Conservation (phyloP, 2,329 filamentous ascomycete genomes). For the Xylaria sp. region DNA sequence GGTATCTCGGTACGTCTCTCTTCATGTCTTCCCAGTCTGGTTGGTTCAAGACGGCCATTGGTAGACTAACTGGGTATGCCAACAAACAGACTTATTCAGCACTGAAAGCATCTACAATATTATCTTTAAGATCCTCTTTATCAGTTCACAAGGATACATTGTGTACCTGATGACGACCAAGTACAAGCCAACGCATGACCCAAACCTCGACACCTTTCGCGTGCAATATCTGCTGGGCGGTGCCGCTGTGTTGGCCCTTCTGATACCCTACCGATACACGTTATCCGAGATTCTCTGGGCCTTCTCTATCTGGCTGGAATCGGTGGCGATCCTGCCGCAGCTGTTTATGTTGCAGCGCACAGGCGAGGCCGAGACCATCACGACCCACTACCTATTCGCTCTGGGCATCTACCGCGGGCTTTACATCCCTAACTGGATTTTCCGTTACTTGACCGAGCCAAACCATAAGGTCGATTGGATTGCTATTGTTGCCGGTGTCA, state of each 20-base stretch:
- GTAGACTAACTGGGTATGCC: conserved; percentile 18
- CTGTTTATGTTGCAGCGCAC: conserved; percentile 98
- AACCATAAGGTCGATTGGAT: conserved; percentile 83
- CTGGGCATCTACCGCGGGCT: conserved; percentile 90
- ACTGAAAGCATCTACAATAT: conserved; percentile 90
- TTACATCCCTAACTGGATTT: conserved; percentile 99
- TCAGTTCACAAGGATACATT: conserved; percentile 88
- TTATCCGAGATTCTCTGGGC: conserved; percentile 91
- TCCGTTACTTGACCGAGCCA: conserved; percentile 80
- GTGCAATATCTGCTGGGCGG: conserved; percentile 92
- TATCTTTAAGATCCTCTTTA: conserved; percentile 95
- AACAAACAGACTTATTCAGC: conserved; percentile 78
- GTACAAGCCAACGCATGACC: conserved; percentile 97
- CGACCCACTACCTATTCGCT: conserved; percentile 96
- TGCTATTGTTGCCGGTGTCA: conserved; percentile 84
- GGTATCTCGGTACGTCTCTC: conserved; percentile 77
- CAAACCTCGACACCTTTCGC: conserved; percentile 96
- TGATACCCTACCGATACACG: conserved; percentile 88
- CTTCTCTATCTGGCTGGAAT: conserved; percentile 98
- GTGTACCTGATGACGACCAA: conserved; percentile 98
- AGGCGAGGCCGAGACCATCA: conserved; percentile 99
- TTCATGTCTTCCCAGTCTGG: neutral
- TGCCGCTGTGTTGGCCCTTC: conserved; percentile 78
- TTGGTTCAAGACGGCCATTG: neutral
- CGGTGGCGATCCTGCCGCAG: conserved; percentile 95